Percentiles rank a stretch among this genome's conserved stretches.
phyloP scores from a whole-genome alignment of 2,329 filamentous ascomycete genomes.

The Podosphaera aphanis region DNA sequence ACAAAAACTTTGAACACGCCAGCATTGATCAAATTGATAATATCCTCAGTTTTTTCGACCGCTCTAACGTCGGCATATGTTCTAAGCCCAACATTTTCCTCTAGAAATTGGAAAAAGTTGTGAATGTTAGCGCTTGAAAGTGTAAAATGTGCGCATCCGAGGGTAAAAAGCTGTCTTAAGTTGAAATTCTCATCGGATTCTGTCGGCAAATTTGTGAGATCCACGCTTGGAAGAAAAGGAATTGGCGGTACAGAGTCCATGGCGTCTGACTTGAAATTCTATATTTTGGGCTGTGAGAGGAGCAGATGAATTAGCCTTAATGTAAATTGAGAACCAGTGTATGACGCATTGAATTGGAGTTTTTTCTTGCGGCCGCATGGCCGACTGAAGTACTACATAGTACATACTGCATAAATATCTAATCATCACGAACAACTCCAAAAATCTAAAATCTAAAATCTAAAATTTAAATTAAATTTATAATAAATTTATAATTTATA shows the following conservation, averaged over 20 bases:
- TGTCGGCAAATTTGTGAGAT: slow-evolving; percentile 24
- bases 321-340: no score
- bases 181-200: slow-evolving; percentile 30
- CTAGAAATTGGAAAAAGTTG: slow-evolving; percentile 20
- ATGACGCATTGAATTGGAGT: no score
- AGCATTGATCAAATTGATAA: slow-evolving; percentile 60
- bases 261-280: not conserved
- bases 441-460: no score
- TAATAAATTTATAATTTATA: no score
- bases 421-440: no score
- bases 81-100: slow-evolving; percentile 27
- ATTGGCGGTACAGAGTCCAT: slow-evolving; percentile 44
- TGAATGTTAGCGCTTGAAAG: slow-evolving; percentile 18
- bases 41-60: slow-evolving; percentile 44
- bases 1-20: slow-evolving; percentile 76
- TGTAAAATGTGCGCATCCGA: slow-evolving; percentile 35
- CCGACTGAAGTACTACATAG: no score
- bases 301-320: no score
- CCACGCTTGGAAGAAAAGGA: slow-evolving; percentile 36
- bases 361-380: no score
- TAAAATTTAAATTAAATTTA: no score
- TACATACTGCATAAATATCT: no score
- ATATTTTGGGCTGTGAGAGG: no score
- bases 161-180: slow-evolving; percentile 31
- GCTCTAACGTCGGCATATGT: slow-evolving; percentile 57